phyloP scores from a whole-genome alignment of 768 basidiomycete genomes.

The Xanthoconium purpureum region DNA sequence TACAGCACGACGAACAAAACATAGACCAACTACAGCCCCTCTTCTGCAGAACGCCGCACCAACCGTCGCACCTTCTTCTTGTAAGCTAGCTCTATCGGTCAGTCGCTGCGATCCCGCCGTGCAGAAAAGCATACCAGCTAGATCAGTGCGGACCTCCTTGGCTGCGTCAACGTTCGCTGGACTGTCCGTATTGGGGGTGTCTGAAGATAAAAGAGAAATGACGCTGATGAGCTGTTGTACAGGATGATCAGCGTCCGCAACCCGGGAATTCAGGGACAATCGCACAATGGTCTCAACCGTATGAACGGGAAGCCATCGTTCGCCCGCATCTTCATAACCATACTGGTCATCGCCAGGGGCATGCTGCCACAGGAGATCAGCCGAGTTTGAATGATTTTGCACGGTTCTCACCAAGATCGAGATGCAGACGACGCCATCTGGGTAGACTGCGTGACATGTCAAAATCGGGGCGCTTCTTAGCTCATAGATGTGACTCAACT shows the following conservation, averaged over 20 bases:
- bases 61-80: conserved; percentile 95
- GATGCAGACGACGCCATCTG: conserved; percentile 91
- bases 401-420: conserved; percentile 74
- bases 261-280: not conserved
- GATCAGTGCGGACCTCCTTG: conserved; percentile 72
- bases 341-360: conserved; percentile 95
- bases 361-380: conserved; percentile 52
- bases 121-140: conserved; percentile 43
- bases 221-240: conserved; percentile 83
- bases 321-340: conserved; percentile 94
- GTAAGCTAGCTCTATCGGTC: conserved; percentile 53
- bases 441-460: conserved; percentile 62
- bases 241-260: not conserved
- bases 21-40: conserved; percentile 63
- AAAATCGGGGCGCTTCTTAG: not conserved
- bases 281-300: conserved; percentile 93
- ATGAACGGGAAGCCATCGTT: conserved; percentile 97
- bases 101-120: conserved; percentile 7
- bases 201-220: conserved; percentile 91
- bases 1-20: conserved; percentile 8
- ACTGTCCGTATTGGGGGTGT: conserved; percentile 87
- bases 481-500: conserved; percentile 49
- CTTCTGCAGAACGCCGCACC: conserved; percentile 85
- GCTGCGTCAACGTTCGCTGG: conserved; percentile 98
- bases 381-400: not conserved